These are phyloP conservation scores for Verticillium albo-atrum DNA, from an alignment of 2,329 filamentous ascomycete species.

Conservation along the genomic window DNA sequence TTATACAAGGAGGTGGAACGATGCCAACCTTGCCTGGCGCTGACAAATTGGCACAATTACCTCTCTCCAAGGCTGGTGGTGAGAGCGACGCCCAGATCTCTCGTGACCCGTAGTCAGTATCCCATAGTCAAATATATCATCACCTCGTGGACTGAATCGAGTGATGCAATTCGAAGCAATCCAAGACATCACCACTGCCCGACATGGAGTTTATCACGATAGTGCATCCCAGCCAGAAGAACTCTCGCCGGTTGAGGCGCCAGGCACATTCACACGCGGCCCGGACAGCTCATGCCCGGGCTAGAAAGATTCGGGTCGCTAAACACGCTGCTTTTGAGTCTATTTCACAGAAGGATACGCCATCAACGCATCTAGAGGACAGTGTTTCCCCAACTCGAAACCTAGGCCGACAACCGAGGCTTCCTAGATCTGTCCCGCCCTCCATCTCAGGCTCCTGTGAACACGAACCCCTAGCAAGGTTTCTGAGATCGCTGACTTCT, in stretches of 20 bases:
- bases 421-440: neutral
- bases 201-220: slow-evolving; percentile 5
- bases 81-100: too few relatives aligned
- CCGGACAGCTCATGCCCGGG: slow-evolving; percentile 1
- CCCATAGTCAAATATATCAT: too few relatives aligned
- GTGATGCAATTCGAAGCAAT: neutral
- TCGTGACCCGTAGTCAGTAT: too few relatives aligned
- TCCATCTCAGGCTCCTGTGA: neutral
- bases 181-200: neutral
- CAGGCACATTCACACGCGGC: slow-evolving; percentile 4
- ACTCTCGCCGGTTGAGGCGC: neutral
- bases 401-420: neutral
- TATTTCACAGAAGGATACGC: too few relatives aligned
- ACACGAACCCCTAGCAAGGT: slow-evolving; percentile 4
- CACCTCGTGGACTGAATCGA: too few relatives aligned
- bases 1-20: too few relatives aligned
- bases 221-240: slow-evolving; percentile 1
- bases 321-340: neutral
- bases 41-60: slow-evolving; percentile 1
- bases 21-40: neutral
- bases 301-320: neutral
- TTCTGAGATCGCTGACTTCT: neutral
- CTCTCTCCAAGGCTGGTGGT: too few relatives aligned
- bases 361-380: too few relatives aligned
- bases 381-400: neutral